Conservation (phyloP, 371 early-diverging fungal species). For the Mortierella polycephala region DNA sequence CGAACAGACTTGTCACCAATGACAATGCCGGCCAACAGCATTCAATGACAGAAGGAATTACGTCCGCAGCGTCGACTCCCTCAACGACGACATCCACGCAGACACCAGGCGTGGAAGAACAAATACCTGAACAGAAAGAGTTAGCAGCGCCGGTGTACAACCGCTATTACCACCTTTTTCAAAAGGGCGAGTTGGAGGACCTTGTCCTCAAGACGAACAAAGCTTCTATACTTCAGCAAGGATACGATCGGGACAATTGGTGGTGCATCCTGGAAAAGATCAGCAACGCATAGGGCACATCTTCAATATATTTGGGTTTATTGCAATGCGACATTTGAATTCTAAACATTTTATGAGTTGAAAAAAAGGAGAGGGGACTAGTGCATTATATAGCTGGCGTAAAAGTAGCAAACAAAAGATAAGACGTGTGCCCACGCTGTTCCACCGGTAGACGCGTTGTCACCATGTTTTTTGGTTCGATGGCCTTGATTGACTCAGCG, state of each 20-base stretch:
- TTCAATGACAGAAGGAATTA: not conserved
- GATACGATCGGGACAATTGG: slow-evolving; percentile 96
- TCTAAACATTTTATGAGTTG: not conserved
- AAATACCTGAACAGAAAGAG: not conserved
- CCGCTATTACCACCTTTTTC: slow-evolving; percentile 94
- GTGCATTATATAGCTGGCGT: slow-evolving; percentile 55
- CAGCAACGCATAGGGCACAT: slow-evolving; percentile 2
- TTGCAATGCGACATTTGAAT: not conserved
- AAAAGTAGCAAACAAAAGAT: slow-evolving; percentile 89
- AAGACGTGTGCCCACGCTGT: slow-evolving; percentile 86
- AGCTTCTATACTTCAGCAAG: slow-evolving; percentile 67
- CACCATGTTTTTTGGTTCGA: slow-evolving; percentile 6
- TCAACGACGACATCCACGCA: not conserved
- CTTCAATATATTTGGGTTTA: not conserved
- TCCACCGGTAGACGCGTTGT: slow-evolving; percentile 40
- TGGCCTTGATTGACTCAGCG: slow-evolving; percentile 1
- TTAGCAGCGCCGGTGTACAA: slow-evolving; percentile 30
- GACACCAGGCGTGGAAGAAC: not conserved
- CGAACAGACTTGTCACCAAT: slow-evolving; percentile 13
- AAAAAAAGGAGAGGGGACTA: not conserved
- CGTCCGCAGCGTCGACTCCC: slow-evolving; percentile 4
- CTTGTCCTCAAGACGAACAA: slow-evolving; percentile 63
- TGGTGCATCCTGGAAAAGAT: slow-evolving; percentile 74
- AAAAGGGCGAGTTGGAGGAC: slow-evolving; percentile 84
- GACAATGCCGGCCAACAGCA: not conserved